Percentiles rank a stretch among this genome's conserved stretches.
Evolutionary conservation across 495 filamentous ascomycete species (phyloP).

Genomic region (Penicillium antarcticum): DNA sequence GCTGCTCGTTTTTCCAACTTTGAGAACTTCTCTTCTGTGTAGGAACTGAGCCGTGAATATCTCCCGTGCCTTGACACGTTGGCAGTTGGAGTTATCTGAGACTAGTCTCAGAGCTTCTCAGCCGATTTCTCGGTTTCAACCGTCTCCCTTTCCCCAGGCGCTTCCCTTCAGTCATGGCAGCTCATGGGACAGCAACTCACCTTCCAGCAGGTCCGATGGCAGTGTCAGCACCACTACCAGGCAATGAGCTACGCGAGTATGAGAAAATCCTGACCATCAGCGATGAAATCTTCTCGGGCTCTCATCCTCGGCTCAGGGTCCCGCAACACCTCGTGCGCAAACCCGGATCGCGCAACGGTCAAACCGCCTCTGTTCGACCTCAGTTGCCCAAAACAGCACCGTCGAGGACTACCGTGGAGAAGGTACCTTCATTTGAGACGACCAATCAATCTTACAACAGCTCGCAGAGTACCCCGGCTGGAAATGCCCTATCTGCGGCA

Average conservation of each 20-base stretch:
- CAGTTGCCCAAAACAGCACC: constrained; percentile 25
- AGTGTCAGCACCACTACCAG: constrained; percentile 25
- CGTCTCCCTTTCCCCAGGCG: constrained; percentile 6
- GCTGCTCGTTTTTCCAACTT: neutral
- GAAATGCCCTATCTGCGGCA: constrained; percentile 24
- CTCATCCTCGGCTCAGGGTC: constrained; percentile 70
- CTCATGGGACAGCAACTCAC: constrained; percentile 31
- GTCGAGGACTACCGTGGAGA: constrained; percentile 24
- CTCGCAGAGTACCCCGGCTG: constrained; percentile 29
- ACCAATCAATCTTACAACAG: constrained; percentile 24
- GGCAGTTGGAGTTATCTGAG: neutral
- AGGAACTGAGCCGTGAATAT: constrained; percentile 1
- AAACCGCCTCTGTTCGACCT: constrained; percentile 19
- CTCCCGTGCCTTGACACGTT: neutral
- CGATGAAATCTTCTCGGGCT: constrained; percentile 71
- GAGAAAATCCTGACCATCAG: constrained; percentile 72
- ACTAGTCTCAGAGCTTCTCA: neutral
- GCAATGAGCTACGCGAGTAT: constrained; percentile 51
- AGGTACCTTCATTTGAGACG: constrained; percentile 23
- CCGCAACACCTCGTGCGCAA: constrained; percentile 58
- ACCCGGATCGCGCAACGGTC: constrained; percentile 27
- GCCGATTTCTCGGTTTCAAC: neutral
- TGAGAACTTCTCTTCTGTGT: neutral
- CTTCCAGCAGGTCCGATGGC: constrained; percentile 32
- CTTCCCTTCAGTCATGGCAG: constrained; percentile 34